Evolutionary conservation across 768 basidiomycete species (phyloP).

Genomic region (Goffeauzyma gilvescens): DNA sequence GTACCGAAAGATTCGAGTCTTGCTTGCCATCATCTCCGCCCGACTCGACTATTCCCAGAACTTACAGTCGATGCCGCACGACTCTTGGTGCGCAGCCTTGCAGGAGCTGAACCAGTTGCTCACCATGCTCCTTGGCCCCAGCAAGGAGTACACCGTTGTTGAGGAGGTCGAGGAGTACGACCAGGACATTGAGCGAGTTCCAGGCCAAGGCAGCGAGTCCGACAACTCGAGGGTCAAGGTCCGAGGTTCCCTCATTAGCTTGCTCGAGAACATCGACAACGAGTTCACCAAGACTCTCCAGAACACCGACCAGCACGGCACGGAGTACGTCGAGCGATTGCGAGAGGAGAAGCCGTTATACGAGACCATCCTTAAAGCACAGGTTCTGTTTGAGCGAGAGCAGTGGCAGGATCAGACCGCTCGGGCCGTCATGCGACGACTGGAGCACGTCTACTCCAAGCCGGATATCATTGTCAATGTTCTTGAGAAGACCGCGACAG

Average conservation of each 20-base stretch:
- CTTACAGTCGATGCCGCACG: constrained; percentile 70
- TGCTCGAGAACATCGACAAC: constrained; percentile 88
- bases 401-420: constrained; percentile 57
- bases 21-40: constrained; percentile 79
- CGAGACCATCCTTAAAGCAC: constrained; percentile 76
- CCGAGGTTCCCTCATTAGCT: constrained; percentile 86
- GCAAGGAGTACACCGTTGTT: constrained; percentile 55
- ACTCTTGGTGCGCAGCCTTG: constrained; percentile 74
- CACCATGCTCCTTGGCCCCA: constrained; percentile 42
- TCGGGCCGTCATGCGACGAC: constrained; percentile 76
- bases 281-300: constrained; percentile 95
- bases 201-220: constrained; percentile 41
- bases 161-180: constrained; percentile 85
- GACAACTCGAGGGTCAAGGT: constrained; percentile 52
- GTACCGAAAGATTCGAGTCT: constrained; percentile 84
- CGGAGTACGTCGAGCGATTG: constrained; percentile 92
- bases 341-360: constrained; percentile 93
- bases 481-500: constrained; percentile 52
- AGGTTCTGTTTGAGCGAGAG: constrained; percentile 73
- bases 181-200: constrained; percentile 63
- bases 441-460: constrained; percentile 98
- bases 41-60: constrained; percentile 81
- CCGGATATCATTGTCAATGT: constrained; percentile 83
- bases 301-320: constrained; percentile 95
- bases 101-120: constrained; percentile 76